phyloP scores from a whole-genome alignment of 2,329 filamentous ascomycete species.

The Domatiomyces globalis region DNA sequence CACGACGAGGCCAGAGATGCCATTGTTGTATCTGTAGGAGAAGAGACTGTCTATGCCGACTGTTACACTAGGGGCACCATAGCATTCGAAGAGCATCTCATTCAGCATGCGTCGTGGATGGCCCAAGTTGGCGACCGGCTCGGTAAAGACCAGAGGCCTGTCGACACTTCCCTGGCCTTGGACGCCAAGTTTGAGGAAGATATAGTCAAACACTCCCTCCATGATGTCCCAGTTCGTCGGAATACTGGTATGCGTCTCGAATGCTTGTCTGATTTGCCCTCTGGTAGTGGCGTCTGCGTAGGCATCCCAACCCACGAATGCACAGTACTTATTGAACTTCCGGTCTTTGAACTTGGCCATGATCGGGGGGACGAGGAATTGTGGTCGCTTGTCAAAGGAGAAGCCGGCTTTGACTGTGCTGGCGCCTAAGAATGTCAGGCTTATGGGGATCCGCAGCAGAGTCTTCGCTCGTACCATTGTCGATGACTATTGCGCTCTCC shows the following conservation, averaged over 20 bases:
- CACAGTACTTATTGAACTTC: slow-evolving; percentile 81
- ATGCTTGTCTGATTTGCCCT: slow-evolving; percentile 78
- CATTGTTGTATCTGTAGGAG: slow-evolving; percentile 84
- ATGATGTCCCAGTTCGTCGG: slow-evolving; percentile 97
- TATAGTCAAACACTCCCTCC: slow-evolving; percentile 86
- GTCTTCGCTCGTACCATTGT: slow-evolving; percentile 59
- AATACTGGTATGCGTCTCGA: slow-evolving; percentile 79
- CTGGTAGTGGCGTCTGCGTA: slow-evolving; percentile 88
- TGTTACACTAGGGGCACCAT: slow-evolving; percentile 73
- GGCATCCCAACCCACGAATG: slow-evolving; percentile 82
- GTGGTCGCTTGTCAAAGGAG: slow-evolving; percentile 78
- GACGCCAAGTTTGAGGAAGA: slow-evolving; percentile 85
- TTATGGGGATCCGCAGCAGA: neutral
- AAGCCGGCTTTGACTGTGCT: slow-evolving; percentile 83
- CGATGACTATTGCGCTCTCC: slow-evolving; percentile 77
- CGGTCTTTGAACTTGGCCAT: slow-evolving; percentile 93
- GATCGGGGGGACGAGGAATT: slow-evolving; percentile 69
- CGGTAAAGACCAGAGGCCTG: slow-evolving; percentile 84
- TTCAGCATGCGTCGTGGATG: slow-evolving; percentile 93
- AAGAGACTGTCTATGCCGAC: slow-evolving; percentile 96
- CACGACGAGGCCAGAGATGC: slow-evolving; percentile 72
- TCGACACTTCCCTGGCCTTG: slow-evolving; percentile 63
- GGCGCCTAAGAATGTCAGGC: slow-evolving; percentile 46
- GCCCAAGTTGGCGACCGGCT: slow-evolving; percentile 77
- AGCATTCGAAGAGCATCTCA: slow-evolving; percentile 93